These are phyloP conservation scores for Trichoderma arundinaceum DNA, from an alignment of 2,329 filamentous ascomycete genomes.

Conservation along the genomic window DNA sequence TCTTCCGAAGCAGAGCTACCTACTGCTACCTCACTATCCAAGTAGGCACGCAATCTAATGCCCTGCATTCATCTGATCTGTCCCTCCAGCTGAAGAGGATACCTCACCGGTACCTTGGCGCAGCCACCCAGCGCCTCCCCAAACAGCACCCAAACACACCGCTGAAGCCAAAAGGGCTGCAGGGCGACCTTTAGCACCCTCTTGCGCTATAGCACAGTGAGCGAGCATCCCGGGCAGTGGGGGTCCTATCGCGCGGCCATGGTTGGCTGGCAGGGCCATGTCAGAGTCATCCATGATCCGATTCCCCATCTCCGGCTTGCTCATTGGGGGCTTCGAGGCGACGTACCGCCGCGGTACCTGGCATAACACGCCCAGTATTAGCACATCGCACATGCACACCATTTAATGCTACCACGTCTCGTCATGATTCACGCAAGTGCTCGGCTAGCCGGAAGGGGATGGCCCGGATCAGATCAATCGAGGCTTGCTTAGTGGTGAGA, in stretches of 20 bases:
- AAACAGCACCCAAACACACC: conserved; percentile 14
- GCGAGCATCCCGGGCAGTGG: conserved; percentile 8
- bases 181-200: conserved; percentile 7
- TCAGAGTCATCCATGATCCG: conserved; percentile 24
- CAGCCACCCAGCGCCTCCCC: conserved; percentile 1
- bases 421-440: conserved; percentile 7
- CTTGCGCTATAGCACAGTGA: conserved; percentile 5
- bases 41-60: no score
- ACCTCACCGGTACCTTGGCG: no score
- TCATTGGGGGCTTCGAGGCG: background rate
- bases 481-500: conserved; percentile 8
- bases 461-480: conserved; percentile 21
- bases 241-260: conserved; percentile 5
- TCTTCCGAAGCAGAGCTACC: background rate
- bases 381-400: conserved; percentile 9
- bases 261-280: conserved; percentile 14
- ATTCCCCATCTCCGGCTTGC: background rate
- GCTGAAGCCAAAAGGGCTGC: conserved; percentile 24
- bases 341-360: conserved; percentile 25
- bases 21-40: no score
- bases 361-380: background rate
- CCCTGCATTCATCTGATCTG: no score
- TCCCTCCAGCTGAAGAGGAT: no score
- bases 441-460: conserved; percentile 18
- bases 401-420: conserved; percentile 1